Percentiles rank a stretch among this genome's conserved stretches.
These are phyloP conservation scores for Backusella circina DNA, from an alignment of 192 early-diverging fungal genomes.

Conservation along the genomic window DNA sequence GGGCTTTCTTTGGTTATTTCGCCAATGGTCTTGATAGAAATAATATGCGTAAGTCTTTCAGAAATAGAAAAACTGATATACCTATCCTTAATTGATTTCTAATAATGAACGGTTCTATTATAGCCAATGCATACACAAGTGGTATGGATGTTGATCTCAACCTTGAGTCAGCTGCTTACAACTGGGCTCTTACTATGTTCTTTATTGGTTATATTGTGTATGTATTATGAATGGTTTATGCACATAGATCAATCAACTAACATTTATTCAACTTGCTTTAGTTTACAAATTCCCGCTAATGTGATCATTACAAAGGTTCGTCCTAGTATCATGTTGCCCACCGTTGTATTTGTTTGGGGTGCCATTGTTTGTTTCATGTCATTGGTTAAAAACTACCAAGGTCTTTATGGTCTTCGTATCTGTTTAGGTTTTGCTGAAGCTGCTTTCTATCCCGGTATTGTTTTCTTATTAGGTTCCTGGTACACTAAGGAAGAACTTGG, in stretches of 20 bases:
- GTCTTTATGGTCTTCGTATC: conserved; percentile 33
- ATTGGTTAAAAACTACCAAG: conserved; percentile 17
- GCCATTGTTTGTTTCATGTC: conserved; percentile 27
- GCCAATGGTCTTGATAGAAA: conserved; percentile 34
- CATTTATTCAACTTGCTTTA: neutral
- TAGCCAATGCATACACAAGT: conserved; percentile 32
- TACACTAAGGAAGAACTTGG: conserved; percentile 37
- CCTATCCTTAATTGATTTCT: neutral
- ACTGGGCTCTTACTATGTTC: conserved; percentile 61
- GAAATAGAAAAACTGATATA: neutral
- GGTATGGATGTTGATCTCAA: conserved; percentile 39
- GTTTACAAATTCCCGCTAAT: conserved; percentile 26
- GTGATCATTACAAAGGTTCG: conserved; percentile 24
- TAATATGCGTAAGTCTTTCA: conserved; percentile 19
- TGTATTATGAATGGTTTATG: neutral
- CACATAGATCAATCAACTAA: neutral
- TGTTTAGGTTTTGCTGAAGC: conserved; percentile 34
- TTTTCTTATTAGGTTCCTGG: conserved; percentile 37
- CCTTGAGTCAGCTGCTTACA: conserved; percentile 41
- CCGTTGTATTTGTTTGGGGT: conserved; percentile 17
- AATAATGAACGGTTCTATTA: neutral
- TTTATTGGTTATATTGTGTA: conserved; percentile 52
- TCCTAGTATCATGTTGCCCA: conserved; percentile 24
- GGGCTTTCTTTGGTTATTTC: conserved; percentile 37
- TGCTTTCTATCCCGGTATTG: conserved; percentile 21